Conservation (phyloP, 2,329 filamentous ascomycete species). For the Calonectria henricotiae region DNA sequence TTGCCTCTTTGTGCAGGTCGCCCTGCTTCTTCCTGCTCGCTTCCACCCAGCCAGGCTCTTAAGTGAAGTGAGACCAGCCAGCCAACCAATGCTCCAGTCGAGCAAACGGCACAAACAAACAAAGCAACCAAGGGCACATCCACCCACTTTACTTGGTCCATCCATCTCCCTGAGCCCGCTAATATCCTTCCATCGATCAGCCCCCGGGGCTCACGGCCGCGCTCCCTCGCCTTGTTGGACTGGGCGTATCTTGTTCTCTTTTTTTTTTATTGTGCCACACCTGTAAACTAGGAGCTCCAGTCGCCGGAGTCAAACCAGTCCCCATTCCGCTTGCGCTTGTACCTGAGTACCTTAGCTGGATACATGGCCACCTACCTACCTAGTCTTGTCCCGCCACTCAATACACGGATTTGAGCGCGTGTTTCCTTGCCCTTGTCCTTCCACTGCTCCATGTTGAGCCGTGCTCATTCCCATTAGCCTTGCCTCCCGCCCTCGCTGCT, state of each 20-base stretch:
- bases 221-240: conserved; percentile 45
- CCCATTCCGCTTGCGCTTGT: conserved; percentile 31
- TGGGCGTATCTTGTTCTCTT: conserved; percentile 40
- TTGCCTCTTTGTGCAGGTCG: conserved; percentile 19
- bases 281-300: conserved; percentile 38
- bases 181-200: conserved; percentile 51
- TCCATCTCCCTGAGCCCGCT: conserved; percentile 50
- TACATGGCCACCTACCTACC: conserved; percentile 26
- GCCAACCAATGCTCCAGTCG: conserved; percentile 16
- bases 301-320: conserved; percentile 34
- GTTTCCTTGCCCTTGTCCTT: conserved; percentile 38
- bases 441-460: conserved; percentile 34
- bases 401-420: conserved; percentile 31
- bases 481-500: conserved; percentile 10
- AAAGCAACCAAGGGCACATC: conserved; percentile 30
- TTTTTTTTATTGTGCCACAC: conserved; percentile 48
- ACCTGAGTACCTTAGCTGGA: conserved; percentile 29
- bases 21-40: conserved; percentile 21
- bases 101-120: conserved; percentile 17
- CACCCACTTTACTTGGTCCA: conserved; percentile 36
- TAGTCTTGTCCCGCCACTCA: conserved; percentile 33
- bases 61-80: conserved; percentile 15
- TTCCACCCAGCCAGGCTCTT: conserved; percentile 17
- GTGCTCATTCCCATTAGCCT: conserved; percentile 31
- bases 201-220: conserved; percentile 45